Base-by-base conservation (phyloP, 140 eudicot genomes). In the Bidens hawaiensis region DNA sequence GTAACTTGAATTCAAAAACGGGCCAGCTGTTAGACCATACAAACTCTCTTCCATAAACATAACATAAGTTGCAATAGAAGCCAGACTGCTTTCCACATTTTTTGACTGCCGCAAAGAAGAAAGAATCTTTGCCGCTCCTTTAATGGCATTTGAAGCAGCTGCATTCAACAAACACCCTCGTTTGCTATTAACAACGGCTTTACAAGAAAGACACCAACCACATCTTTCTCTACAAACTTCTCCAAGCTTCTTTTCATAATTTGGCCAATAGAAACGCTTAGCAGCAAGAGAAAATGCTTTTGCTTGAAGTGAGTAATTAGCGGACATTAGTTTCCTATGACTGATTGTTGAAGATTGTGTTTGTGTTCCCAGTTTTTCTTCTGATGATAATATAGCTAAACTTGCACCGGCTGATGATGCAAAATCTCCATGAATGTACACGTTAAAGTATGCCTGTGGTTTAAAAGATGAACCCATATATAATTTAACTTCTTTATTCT, bases 321-420 rank as follows among this genome's bases (percentile, higher is more conserved):
- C 95, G 67, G 93, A 55, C 82, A 85, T 67, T 26, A 58, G 67
- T 67, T 88, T 83, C 69, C 83, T 79, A 41, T 71, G 71, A 42
- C 70, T 81, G 45, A 62, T 70, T 65, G 42, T 55, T 55, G 80
- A 82, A 62, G 85, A 33, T 60, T 74, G 80, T 18, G 76, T 42
- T 55, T 81, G 87, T 43, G 85, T 71, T 13, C 42, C 61, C 18
- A 65, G 73, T 66, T 73, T 79, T 73, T 85, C 96, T 64, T 83
- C 95, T 6, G 88, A 79, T 50, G 89, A 82, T 54, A 88, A 60
- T 62, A 72, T 67, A 24, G 89, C 87, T 63, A 82, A 68, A 62
- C 71, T 76, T 18, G 89, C 88, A 67, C 95, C 95, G 61, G 99
- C 90, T 36, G 99, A 88, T 10, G 96, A 96, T 42, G 97, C 96